Evolutionary conservation across 768 basidiomycete species (phyloP), one percentile per base, ranked within the genome.

Genomic region (Phanerodontia chrysosporium): DNA sequence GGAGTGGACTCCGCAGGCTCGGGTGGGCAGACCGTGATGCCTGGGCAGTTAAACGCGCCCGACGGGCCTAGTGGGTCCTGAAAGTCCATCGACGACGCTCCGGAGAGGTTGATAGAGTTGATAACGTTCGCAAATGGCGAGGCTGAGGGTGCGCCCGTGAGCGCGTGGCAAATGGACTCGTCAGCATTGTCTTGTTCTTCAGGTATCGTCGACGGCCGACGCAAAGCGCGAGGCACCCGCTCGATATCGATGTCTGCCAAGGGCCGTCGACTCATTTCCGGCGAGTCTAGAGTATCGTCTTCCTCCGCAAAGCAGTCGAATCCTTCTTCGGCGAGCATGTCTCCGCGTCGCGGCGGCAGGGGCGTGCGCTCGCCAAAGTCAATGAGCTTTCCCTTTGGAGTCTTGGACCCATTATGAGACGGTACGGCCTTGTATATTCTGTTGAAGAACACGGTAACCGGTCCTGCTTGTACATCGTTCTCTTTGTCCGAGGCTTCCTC

Each of bases 401-500:
- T 66, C 29, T 64, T 62, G n/a, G 65, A 58, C 5, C 55, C 51
- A 39, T 57, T 32, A 14, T 62, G 57, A 0, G 32, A 44, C 8
- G 61, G 35, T 53, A 24, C 22, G 18, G 22, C 35, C 14, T 53
- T 65, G 36, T 69, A 71, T 3, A 65, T 58, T 9, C 72, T 65
- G 57, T 68, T 72, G 60, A 74, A 73, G 53, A 72, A 74, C 2
- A 65, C 57, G n/a, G 71, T 73, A 13, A 69, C 29, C 25, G 66
- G 64, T 21, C 68, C 66, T 3, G 64, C 60, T 12, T 65, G 49
- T 25, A 35, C 63, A 63, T 74, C 61, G 67, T 74, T 68, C 67
- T 71, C 72, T 64, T 69, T 72, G 70, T 74, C 73, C 10, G 72
- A 71, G 8, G 25, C 6, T 6, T 68, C 65, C 49, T 70, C 70